Conservation (phyloP, 352 stramenopile genomes). For the Pythium insidiosum region DNA sequence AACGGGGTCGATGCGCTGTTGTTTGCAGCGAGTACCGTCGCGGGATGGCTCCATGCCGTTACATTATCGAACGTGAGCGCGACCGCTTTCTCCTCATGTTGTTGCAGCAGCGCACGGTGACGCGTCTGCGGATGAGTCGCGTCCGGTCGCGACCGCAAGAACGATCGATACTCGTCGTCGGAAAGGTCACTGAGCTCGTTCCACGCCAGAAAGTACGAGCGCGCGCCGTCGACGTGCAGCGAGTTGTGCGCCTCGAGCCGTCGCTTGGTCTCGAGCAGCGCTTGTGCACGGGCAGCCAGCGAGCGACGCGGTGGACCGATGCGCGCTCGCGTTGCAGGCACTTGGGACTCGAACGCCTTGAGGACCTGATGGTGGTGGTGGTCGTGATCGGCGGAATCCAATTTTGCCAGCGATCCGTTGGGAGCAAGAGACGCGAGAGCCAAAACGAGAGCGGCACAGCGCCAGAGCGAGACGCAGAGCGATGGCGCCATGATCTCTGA, state of each 20-base stretch:
- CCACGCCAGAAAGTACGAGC: conserved; percentile 44
- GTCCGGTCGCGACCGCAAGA: conserved; percentile 42
- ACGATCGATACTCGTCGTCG: conserved; percentile 50
- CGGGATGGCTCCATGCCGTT: conserved; percentile 4
- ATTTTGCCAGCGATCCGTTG: too few relatives aligned
- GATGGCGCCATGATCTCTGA: too few relatives aligned
- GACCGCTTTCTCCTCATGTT: conserved; percentile 13
- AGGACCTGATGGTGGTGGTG: too few relatives aligned
- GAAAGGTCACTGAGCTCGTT: conserved; percentile 68
- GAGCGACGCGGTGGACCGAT: conserved; percentile 41
- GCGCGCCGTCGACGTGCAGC: conserved; percentile 24
- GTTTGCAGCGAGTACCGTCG: conserved; percentile 4
- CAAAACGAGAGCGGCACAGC: too few relatives aligned
- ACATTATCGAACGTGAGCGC: conserved; percentile 18
- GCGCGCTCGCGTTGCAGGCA: conserved; percentile 14
- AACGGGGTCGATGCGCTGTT: conserved; percentile 20
- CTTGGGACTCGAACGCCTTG: conserved; percentile 12
- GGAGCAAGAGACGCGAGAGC: too few relatives aligned
- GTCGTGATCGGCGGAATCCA: too few relatives aligned
- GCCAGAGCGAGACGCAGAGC: too few relatives aligned
- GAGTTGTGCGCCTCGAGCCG: conserved; percentile 43
- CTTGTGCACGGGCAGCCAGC: conserved; percentile 26
- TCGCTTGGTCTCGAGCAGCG: conserved; percentile 28
- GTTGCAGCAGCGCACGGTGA: conserved; percentile 4
- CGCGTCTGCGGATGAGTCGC: conserved; percentile 5